Evolutionary conservation across 1,284 basidiomycete genomes (phyloP).

Genomic region (Erythrobasidium hasegawianum): DNA sequence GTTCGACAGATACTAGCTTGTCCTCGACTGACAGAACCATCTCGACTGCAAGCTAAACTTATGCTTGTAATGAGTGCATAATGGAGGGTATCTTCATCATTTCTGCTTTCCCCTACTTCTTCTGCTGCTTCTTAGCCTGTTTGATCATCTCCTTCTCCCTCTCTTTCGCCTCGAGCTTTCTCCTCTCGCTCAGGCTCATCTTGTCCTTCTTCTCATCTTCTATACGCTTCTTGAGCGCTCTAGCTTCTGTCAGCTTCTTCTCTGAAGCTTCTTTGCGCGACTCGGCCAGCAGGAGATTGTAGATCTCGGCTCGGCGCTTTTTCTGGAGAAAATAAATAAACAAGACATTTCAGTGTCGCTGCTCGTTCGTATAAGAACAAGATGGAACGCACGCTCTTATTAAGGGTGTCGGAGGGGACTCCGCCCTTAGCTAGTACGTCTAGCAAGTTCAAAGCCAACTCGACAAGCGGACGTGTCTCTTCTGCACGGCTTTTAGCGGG

Average conservation of each 20-base stretch:
- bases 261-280: slow-evolving; percentile 32
- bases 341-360: too few relatives aligned
- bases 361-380: too few relatives aligned
- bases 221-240: slow-evolving; percentile 20
- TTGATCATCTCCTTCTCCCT: slow-evolving; percentile 29
- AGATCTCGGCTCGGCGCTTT: slow-evolving; percentile 29
- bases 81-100: too few relatives aligned
- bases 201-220: slow-evolving; percentile 27
- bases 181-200: slow-evolving; percentile 24
- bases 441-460: slow-evolving; percentile 29
- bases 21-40: too few relatives aligned
- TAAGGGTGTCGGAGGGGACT: slow-evolving; percentile 14
- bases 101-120: not conserved
- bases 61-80: too few relatives aligned
- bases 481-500: slow-evolving; percentile 5
- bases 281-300: slow-evolving; percentile 18
- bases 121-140: slow-evolving; percentile 30
- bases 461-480: slow-evolving; percentile 20
- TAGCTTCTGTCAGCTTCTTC: slow-evolving; percentile 11
- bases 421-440: slow-evolving; percentile 20
- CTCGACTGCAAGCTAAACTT: too few relatives aligned
- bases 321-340: too few relatives aligned
- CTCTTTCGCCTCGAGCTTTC: slow-evolving; percentile 20
- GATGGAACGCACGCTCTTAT: slow-evolving; percentile 23
- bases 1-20: too few relatives aligned